phyloP scores from a whole-genome alignment of 805 yeast genomes.

The Dipodascus albidus region DNA sequence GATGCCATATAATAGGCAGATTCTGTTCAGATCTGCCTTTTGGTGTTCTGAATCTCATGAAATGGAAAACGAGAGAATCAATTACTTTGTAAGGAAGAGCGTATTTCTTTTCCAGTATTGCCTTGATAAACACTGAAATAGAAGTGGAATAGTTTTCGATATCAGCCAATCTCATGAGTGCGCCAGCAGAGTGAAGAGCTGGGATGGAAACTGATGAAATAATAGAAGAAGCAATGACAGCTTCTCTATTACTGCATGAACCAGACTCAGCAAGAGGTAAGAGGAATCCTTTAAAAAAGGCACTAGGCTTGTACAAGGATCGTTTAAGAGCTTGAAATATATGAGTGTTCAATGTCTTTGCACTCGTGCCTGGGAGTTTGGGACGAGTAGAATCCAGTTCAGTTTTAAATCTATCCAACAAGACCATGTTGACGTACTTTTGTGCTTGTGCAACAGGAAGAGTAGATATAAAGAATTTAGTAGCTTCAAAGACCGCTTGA shows the following conservation, averaged over 20 bases:
- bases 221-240: slow-evolving; percentile 89
- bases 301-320: slow-evolving; percentile 91
- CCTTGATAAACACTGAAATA: slow-evolving; percentile 82
- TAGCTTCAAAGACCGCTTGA: slow-evolving; percentile 88
- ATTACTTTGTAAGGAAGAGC: slow-evolving; percentile 95
- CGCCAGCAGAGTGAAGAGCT: slow-evolving; percentile 91
- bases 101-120: slow-evolving; percentile 84
- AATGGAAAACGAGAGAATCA: slow-evolving; percentile 87
- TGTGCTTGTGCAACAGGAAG: slow-evolving; percentile 82
- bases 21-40: slow-evolving; percentile 28
- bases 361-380: background rate
- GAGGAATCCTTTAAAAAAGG: slow-evolving; percentile 91
- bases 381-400: slow-evolving; percentile 25
- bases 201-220: slow-evolving; percentile 85
- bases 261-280: slow-evolving; percentile 88
- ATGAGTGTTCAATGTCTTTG: slow-evolving; percentile 70
- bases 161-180: slow-evolving; percentile 72
- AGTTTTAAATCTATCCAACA: slow-evolving; percentile 30
- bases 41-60: slow-evolving; percentile 66
- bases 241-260: slow-evolving; percentile 77
- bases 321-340: slow-evolving; percentile 85
- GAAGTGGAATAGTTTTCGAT: slow-evolving; percentile 73
- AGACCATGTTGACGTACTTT: slow-evolving; percentile 47
- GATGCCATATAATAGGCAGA: slow-evolving; percentile 95
- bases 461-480: slow-evolving; percentile 85